These are phyloP conservation scores for Globisporangium carolinianum DNA, from an alignment of 352 stramenopile genomes.

Conservation along the genomic window DNA sequence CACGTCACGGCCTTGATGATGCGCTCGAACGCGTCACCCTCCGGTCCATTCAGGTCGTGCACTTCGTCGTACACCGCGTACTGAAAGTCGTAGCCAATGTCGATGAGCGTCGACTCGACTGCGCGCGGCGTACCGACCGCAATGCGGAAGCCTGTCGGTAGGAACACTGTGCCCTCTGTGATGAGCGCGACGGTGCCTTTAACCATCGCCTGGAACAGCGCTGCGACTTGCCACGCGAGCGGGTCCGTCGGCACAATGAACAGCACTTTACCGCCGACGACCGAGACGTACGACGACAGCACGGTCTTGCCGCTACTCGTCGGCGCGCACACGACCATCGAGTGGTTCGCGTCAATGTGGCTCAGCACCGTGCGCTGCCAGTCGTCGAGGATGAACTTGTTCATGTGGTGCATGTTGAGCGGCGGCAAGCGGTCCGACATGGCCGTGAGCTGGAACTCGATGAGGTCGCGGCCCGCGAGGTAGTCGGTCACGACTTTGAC, in stretches of 20 bases:
- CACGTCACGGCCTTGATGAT: slow-evolving; percentile 94
- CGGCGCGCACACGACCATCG: slow-evolving; percentile 96
- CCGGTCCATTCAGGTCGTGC: slow-evolving; percentile 95
- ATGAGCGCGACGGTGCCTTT: slow-evolving; percentile 95
- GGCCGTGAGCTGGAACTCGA: slow-evolving; percentile 83
- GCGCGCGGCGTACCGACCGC: slow-evolving; percentile 95
- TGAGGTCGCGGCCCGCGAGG: slow-evolving; percentile 61
- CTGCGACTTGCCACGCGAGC: slow-evolving; percentile 97
- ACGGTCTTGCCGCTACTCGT: slow-evolving; percentile 97
- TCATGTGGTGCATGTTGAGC: slow-evolving; percentile 89
- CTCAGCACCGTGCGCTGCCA: slow-evolving; percentile 96
- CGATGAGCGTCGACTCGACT: slow-evolving; percentile 90
- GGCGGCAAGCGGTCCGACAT: slow-evolving; percentile 82
- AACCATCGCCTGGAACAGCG: slow-evolving; percentile 97
- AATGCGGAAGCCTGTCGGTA: slow-evolving; percentile 81
- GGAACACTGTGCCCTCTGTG: slow-evolving; percentile 87
- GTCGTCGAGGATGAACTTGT: slow-evolving; percentile 93
- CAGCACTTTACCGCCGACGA: slow-evolving; percentile 73
- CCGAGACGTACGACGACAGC: slow-evolving; percentile 78
- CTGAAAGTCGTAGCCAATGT: slow-evolving; percentile 92
- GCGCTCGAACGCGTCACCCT: slow-evolving; percentile 95
- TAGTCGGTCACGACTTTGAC: slow-evolving; percentile 72
- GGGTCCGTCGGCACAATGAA: slow-evolving; percentile 95
- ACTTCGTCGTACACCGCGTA: slow-evolving; percentile 99
- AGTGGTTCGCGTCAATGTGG: slow-evolving; percentile 94